Conservation (phyloP, 106 monocot genomes). For the Agapanthus africanus region DNA sequence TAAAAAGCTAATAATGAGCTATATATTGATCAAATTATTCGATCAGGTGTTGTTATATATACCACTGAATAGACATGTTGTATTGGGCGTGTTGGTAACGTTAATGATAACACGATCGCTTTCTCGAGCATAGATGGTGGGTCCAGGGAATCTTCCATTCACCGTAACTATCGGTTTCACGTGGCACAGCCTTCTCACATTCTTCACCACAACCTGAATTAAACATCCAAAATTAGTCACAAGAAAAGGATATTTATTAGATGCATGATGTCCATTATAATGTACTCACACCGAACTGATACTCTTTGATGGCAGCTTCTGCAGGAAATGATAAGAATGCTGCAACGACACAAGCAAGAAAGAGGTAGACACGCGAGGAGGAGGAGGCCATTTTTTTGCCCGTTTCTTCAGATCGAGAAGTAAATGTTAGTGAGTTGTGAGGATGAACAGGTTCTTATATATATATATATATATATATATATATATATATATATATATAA, state of each 20-base stretch:
- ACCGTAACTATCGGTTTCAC: conserved; percentile 16
- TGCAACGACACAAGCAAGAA: background rate
- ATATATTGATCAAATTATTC: background rate
- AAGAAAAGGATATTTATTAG: background rate
- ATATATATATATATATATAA: no score
- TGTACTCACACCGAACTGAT: conserved; percentile 19
- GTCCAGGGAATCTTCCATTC: conserved; percentile 15
- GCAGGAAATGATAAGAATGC: background rate
- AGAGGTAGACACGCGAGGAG: background rate
- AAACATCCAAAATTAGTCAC: background rate
- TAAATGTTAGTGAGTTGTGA: no score
- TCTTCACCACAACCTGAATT: conserved; percentile 23
- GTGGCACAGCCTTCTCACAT: conserved; percentile 16
- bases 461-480: no score
- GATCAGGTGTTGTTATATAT: background rate
- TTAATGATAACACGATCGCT: conserved; percentile 16
- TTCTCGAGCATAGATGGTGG: conserved; percentile 12
- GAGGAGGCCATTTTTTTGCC: background rate
- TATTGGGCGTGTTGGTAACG: conserved; percentile 21
- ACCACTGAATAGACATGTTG: conserved; percentile 23
- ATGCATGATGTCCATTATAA: background rate
- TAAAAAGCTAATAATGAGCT: background rate
- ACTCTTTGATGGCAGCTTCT: conserved; percentile 7
- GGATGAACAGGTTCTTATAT: background rate
- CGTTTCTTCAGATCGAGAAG: background rate